These are phyloP conservation scores for Ilyonectria destructans DNA, from an alignment of 2,329 filamentous ascomycete species.

Conservation along the genomic window DNA sequence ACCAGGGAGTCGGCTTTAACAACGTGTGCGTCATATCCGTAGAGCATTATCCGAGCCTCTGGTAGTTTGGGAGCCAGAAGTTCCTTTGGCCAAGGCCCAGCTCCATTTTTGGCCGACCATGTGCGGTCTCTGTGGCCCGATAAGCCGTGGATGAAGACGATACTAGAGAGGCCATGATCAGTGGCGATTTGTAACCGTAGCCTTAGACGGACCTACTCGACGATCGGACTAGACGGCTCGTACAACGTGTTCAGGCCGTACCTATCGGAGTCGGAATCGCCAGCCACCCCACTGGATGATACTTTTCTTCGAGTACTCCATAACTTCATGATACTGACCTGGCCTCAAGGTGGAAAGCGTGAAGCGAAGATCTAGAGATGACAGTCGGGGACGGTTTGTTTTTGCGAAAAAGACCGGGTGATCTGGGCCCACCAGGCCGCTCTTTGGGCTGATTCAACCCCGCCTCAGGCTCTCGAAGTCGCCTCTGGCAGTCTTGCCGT, in stretches of 20 bases:
- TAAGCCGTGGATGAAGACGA: conserved; percentile 21
- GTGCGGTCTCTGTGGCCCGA: conserved; percentile 19
- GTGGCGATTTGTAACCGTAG: not conserved
- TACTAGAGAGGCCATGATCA: conserved; percentile 1
- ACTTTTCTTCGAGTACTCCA: not conserved
- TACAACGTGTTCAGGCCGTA: conserved; percentile 8
- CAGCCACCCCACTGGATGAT: no score
- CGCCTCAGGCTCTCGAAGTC: no score
- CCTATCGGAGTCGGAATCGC: no score
- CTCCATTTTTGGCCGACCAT: conserved; percentile 14
- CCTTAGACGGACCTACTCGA: conserved; percentile 17
- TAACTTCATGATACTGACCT: no score
- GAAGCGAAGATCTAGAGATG: no score
- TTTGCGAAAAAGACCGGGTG: no score
- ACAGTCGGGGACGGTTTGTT: no score
- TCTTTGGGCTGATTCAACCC: no score
- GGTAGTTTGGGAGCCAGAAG: conserved; percentile 10
- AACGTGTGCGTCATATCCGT: conserved; percentile 22
- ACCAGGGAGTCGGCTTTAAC: conserved; percentile 4
- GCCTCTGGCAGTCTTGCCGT: no score
- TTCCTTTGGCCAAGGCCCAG: conserved; percentile 12
- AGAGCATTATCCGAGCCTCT: conserved; percentile 15
- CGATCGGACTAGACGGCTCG: conserved; percentile 8
- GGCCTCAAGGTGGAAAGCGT: no score
- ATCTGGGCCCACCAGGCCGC: no score